These are phyloP conservation scores for Hypholoma fasciculare DNA, from an alignment of 768 basidiomycete species.

Conservation along the genomic window DNA sequence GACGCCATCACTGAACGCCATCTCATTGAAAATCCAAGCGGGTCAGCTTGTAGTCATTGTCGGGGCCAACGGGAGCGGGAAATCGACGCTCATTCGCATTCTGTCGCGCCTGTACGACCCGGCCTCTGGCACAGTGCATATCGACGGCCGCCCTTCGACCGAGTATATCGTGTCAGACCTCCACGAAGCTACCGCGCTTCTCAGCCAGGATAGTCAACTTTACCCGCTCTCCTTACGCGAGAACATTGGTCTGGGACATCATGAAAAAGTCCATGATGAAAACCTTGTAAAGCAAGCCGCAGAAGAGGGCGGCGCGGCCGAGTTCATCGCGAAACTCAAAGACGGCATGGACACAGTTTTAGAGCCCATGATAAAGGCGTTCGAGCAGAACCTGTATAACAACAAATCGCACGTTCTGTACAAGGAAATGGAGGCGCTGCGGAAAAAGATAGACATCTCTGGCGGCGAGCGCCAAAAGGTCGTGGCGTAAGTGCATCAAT, in stretches of 20 bases:
- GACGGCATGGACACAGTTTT: slow-evolving; percentile 40
- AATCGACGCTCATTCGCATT: slow-evolving; percentile 52
- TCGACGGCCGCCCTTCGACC: slow-evolving; percentile 41
- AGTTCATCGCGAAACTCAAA: slow-evolving; percentile 38
- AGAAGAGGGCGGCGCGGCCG: slow-evolving; percentile 38
- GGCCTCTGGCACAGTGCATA: slow-evolving; percentile 38
- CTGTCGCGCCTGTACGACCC: slow-evolving; percentile 50
- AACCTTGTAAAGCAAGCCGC: slow-evolving; percentile 32
- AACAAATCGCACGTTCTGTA: slow-evolving; percentile 28
- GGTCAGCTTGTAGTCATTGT: slow-evolving; percentile 58
- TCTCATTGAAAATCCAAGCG: slow-evolving; percentile 44
- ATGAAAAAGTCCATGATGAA: slow-evolving; percentile 14
- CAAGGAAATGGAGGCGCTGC: slow-evolving; percentile 22
- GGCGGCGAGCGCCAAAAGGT: slow-evolving; percentile 52
- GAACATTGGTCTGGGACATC: slow-evolving; percentile 37
- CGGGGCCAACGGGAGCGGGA: slow-evolving; percentile 57
- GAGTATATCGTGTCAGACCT: slow-evolving; percentile 39
- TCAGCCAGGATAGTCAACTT: slow-evolving; percentile 49
- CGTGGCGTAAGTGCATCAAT: slow-evolving; percentile 30
- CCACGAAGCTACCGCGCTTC: slow-evolving; percentile 42
- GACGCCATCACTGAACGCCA: slow-evolving; percentile 32
- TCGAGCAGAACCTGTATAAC: slow-evolving; percentile 29
- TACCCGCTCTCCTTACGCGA: slow-evolving; percentile 47
- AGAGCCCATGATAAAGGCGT: slow-evolving; percentile 26
- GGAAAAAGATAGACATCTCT: slow-evolving; percentile 31